Conservation (phyloP, 2,329 filamentous ascomycete genomes). For the Aulographum hederae region DNA sequence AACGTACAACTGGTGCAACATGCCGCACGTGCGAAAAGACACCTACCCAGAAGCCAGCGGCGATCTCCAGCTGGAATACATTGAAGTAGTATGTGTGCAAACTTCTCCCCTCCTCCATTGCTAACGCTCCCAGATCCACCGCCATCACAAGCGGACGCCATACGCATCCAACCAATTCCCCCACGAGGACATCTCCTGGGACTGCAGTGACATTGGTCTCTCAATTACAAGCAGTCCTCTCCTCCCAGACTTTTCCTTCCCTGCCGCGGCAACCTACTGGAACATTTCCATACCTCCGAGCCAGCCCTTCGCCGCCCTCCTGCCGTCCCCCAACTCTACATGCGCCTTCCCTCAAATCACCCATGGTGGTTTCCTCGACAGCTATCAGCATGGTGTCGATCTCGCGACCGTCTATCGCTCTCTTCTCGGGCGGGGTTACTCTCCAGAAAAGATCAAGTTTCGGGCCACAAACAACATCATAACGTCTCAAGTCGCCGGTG, state of each 20-base stretch:
- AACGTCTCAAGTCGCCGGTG: constrained; percentile 62
- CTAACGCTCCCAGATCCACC: constrained; percentile 44
- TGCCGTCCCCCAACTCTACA: too few species aligned
- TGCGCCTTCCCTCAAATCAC: constrained; percentile 77
- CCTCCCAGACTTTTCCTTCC: constrained; percentile 16
- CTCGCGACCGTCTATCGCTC: constrained; percentile 59
- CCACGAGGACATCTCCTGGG: constrained; percentile 51
- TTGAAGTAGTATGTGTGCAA: too few species aligned
- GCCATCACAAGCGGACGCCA: constrained; percentile 71
- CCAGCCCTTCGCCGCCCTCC: too few species aligned
- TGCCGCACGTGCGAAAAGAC: constrained; percentile 56
- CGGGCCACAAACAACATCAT: constrained; percentile 70
- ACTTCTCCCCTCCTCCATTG: constrained; percentile 20
- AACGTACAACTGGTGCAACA: constrained; percentile 69
- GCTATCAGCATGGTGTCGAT: constrained; percentile 59
- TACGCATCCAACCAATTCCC: constrained; percentile 66
- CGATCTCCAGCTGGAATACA: constrained; percentile 51
- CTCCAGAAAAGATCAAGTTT: constrained; percentile 39
- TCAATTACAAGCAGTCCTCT: constrained; percentile 50
- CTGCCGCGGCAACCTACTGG: constrained; percentile 48
- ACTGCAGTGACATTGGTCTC: constrained; percentile 51
- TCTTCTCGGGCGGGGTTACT: constrained; percentile 34
- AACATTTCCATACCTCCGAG: constrained; percentile 36
- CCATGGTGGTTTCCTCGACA: constrained; percentile 50
- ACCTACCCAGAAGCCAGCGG: constrained; percentile 41